phyloP scores from a whole-genome alignment of 2,329 filamentous ascomycete species.

The Alternaria angustiovoidea region DNA sequence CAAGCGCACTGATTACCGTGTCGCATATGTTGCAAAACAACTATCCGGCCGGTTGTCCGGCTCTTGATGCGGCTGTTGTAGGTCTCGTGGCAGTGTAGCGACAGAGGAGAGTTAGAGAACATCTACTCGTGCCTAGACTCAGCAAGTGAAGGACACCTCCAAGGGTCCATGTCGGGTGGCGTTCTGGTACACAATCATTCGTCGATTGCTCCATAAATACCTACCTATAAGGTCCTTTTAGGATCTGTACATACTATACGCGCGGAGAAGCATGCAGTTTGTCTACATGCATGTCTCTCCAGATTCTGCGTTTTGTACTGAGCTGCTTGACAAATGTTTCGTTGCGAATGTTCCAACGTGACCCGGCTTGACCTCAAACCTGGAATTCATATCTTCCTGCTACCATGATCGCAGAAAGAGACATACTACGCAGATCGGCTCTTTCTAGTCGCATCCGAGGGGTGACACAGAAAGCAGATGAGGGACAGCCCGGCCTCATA shows the following conservation, averaged over 20 bases:
- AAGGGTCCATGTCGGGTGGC: constrained; percentile 22
- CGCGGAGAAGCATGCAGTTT: constrained; percentile 25
- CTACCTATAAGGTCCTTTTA: constrained; percentile 25
- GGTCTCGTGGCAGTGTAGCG: constrained; percentile 18
- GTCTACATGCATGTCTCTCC: constrained; percentile 19
- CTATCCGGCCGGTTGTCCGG: constrained; percentile 31
- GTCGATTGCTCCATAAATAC: constrained; percentile 6
- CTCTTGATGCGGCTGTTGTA: constrained; percentile 36
- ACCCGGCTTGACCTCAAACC: constrained; percentile 43
- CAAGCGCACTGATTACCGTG: constrained; percentile 37
- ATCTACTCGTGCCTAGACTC: constrained; percentile 5
- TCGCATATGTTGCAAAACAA: constrained; percentile 35
- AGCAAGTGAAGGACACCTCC: constrained; percentile 3
- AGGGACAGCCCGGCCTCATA: constrained; percentile 13
- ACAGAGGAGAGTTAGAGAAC: constrained; percentile 11
- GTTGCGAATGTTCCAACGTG: constrained; percentile 34
- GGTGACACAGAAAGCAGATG: constrained; percentile 28
- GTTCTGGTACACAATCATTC: constrained; percentile 11
- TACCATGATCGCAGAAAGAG: constrained; percentile 23
- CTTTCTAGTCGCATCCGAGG: constrained; percentile 14
- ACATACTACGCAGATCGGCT: constrained; percentile 18
- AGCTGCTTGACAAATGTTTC: constrained; percentile 21
- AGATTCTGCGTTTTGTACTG: constrained; percentile 18
- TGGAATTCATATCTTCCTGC: constrained; percentile 39
- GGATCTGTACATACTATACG: constrained; percentile 42